These are phyloP conservation scores for Colletotrichum orbiculare DNA, from an alignment of 2,329 filamentous ascomycete genomes.

Conservation along the genomic window DNA sequence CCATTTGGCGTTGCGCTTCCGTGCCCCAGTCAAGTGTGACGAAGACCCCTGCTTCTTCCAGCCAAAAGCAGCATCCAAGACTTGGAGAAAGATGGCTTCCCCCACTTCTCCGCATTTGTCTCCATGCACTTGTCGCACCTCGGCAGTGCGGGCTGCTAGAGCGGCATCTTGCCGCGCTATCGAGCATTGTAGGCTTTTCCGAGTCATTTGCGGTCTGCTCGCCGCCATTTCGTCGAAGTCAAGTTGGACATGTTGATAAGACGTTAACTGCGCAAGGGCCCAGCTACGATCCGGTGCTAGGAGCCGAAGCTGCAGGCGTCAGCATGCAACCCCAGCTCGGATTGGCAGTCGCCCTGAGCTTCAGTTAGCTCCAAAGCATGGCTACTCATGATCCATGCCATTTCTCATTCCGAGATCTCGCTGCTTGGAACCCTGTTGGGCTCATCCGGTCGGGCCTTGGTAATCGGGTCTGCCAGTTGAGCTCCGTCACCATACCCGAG, in stretches of 20 bases:
- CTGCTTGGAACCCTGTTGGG: conserved; percentile 1
- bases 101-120: conserved; percentile 36
- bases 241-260: neutral
- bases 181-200: neutral
- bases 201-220: conserved; percentile 13
- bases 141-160: conserved; percentile 24
- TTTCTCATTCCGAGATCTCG: neutral
- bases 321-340: conserved; percentile 4
- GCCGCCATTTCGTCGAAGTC: conserved; percentile 3
- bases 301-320: conserved; percentile 28
- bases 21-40: conserved; percentile 25
- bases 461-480: conserved; percentile 4
- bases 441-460: conserved; percentile 28
- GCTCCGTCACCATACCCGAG: no score
- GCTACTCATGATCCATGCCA: conserved; percentile 30
- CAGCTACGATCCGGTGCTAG: conserved; percentile 23
- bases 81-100: conserved; percentile 31
- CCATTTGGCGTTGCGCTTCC: conserved; percentile 25
- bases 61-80: conserved; percentile 20
- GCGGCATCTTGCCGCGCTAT: conserved; percentile 27
- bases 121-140: conserved; percentile 29
- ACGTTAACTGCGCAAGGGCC: conserved; percentile 2
- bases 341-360: conserved; percentile 15
- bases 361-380: conserved; percentile 5
- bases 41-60: conserved; percentile 16